A percentile compares a stretch with the other conserved stretches of the same genome.
These are phyloP conservation scores for Venturia nashicola DNA, from an alignment of 2,329 filamentous ascomycete genomes.

Conservation along the genomic window DNA sequence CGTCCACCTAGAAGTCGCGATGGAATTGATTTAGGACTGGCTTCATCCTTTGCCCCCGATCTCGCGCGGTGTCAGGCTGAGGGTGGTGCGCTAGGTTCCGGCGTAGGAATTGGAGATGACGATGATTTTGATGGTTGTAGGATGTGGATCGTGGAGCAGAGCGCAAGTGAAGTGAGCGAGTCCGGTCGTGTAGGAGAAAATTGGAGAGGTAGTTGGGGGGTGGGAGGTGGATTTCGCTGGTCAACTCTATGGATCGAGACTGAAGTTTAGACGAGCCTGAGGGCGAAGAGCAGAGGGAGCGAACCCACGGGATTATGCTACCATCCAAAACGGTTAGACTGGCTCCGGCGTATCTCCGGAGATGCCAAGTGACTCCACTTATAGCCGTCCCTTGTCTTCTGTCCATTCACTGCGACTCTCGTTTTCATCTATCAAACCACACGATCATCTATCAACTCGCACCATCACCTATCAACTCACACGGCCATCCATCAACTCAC, in stretches of 20 bases:
- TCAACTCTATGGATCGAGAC: background rate
- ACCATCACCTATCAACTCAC: no score
- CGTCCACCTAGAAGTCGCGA: background rate
- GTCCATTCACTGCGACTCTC: no score
- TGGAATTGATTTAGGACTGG: background rate
- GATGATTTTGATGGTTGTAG: background rate
- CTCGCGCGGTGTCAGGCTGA: constrained; percentile 3
- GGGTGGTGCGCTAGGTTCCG: background rate
- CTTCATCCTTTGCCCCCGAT: background rate
- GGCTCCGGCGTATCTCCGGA: no score
- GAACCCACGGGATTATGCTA: background rate
- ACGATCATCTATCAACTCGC: background rate
- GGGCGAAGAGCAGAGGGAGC: background rate
- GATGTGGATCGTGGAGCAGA: background rate
- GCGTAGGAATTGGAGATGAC: background rate
- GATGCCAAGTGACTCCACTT: background rate
- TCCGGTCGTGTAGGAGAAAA: background rate
- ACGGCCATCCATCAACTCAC: background rate
- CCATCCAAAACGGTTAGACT: background rate
- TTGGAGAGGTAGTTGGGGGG: background rate
- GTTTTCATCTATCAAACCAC: background rate
- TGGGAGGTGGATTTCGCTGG: background rate
- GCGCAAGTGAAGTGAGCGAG: background rate
- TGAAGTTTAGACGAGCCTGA: no score
- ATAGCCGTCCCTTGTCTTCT: background rate